Base-by-base conservation (phyloP, 208 protist species). In the Leishmania turanica region DNA sequence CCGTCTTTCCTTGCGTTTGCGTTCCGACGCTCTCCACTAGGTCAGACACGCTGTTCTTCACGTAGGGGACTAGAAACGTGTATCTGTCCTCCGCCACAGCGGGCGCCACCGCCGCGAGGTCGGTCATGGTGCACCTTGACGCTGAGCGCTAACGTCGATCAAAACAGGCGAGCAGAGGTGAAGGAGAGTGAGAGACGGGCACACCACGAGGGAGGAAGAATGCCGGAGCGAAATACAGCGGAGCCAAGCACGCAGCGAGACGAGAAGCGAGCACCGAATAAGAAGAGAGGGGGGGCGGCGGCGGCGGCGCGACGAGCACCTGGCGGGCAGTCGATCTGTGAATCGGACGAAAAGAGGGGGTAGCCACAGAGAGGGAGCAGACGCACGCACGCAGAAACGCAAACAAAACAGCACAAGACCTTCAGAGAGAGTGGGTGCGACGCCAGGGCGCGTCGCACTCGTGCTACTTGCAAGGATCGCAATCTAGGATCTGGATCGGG, bases 1-100 rank as follows among this genome's bases (percentile, higher is more conserved):
- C 77, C 17, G 62, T 49, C 31, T 58, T 51, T 54, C 21, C 82
- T 31, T 79, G 72, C 82, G 37, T 69, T 40, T 75, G 66, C 19
- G 53, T 34, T 0, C 75, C 82, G 1, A 64, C 70, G 60, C 69
- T 80, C 13, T 53, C 82, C 5, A 74, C 72, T 34, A 70, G 37
- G 40, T 81, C 82, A 47, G 72, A 79, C n/a, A 60, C n/a, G 64
- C 77, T 85, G 71, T 64, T 75, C 42, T 79, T 82, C 47, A 69
- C 45, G 40, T 42, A 81, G 40, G 71, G 40, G 34, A 58, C 74
- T 17, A 31, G 8, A 37, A 60, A 75, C 49, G 40, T 7, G 47
- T 60, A 77, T 37, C 62, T 58, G 15, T 40, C 71, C 37, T 65
- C 53, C 27, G 53, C 13, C 4, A 9, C 13, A 40, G 34, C 7